Percentiles rank a stretch among this genome's conserved stretches.
These are phyloP conservation scores for Thyridium curvatum DNA, from an alignment of 2,329 filamentous ascomycete species.

Conservation along the genomic window DNA sequence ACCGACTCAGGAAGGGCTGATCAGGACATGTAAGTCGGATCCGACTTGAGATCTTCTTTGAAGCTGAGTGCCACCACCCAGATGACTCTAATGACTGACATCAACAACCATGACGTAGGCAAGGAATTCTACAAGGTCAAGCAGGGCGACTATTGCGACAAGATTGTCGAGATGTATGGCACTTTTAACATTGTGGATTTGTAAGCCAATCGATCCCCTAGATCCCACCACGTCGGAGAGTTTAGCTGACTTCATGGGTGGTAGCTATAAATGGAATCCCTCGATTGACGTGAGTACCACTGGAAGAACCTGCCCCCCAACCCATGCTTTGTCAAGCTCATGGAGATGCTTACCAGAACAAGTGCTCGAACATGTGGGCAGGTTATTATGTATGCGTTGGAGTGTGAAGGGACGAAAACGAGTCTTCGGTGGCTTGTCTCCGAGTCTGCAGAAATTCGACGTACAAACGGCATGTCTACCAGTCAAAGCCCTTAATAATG, in stretches of 20 bases:
- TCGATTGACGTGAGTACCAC: too few relatives aligned
- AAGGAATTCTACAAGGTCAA: background rate
- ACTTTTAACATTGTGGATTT: background rate
- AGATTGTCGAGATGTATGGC: background rate
- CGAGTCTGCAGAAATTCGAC: too few relatives aligned
- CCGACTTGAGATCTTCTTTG: too few relatives aligned
- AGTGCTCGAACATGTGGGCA: background rate
- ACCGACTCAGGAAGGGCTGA: background rate
- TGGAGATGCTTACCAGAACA: background rate
- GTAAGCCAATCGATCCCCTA: background rate
- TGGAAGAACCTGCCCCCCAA: too few relatives aligned
- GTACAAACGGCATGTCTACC: constrained; percentile 11
- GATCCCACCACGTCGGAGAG: background rate
- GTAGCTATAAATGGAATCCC: background rate
- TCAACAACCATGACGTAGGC: background rate
- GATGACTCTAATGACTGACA: background rate
- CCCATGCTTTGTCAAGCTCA: background rate
- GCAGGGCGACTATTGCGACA: background rate
- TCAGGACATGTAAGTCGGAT: background rate
- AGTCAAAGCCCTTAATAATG: too few relatives aligned
- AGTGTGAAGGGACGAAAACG: background rate
- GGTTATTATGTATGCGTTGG: constrained; percentile 3
- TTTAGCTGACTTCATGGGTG: background rate
- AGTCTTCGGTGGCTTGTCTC: constrained; percentile 12
- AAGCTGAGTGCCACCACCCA: too few relatives aligned